phyloP scores from a whole-genome alignment of 2,329 filamentous ascomycete genomes.

The Alternaria burnsii region DNA sequence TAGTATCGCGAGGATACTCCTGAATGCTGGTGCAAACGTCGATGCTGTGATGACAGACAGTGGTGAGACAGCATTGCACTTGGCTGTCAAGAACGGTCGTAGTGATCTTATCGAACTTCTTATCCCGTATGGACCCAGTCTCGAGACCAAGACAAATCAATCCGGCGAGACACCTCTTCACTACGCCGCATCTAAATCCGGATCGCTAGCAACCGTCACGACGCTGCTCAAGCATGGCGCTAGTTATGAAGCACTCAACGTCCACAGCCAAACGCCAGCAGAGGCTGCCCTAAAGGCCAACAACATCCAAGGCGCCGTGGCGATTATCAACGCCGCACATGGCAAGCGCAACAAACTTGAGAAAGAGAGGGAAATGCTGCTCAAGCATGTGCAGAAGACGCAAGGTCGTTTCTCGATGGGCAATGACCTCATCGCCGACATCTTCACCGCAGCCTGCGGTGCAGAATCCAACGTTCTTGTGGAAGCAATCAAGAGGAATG shows the following conservation, averaged over 20 bases:
- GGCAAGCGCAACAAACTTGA: slow-evolving; percentile 33
- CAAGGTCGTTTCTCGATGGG: slow-evolving; percentile 38
- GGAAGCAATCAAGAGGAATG: slow-evolving; percentile 44
- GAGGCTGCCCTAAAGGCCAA: slow-evolving; percentile 37
- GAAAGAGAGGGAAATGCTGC: slow-evolving; percentile 45
- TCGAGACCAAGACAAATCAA: slow-evolving; percentile 31
- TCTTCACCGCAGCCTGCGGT: slow-evolving; percentile 45
- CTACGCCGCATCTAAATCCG: slow-evolving; percentile 41
- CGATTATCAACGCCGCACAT: slow-evolving; percentile 43
- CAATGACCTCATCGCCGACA: slow-evolving; percentile 45
- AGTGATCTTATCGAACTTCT: slow-evolving; percentile 39
- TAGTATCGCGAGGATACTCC: slow-evolving; percentile 35
- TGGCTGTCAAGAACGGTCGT: slow-evolving; percentile 39
- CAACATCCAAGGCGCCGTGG: slow-evolving; percentile 42
- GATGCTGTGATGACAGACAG: slow-evolving; percentile 27
- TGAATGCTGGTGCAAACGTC: slow-evolving; percentile 39
- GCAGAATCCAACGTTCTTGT: slow-evolving; percentile 44
- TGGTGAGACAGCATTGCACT: slow-evolving; percentile 44
- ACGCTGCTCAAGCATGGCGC: slow-evolving; percentile 40
- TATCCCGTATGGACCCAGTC: slow-evolving; percentile 30
- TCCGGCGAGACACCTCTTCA: slow-evolving; percentile 45
- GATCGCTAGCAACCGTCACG: slow-evolving; percentile 33
- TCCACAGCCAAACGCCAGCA: slow-evolving; percentile 35
- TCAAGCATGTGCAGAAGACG: slow-evolving; percentile 41
- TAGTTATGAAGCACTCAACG: slow-evolving; percentile 34